Percentiles rank a stretch among this genome's conserved stretches.
Conservation (phyloP, 306 rosid genomes). For the Rubus idaeus region DNA sequence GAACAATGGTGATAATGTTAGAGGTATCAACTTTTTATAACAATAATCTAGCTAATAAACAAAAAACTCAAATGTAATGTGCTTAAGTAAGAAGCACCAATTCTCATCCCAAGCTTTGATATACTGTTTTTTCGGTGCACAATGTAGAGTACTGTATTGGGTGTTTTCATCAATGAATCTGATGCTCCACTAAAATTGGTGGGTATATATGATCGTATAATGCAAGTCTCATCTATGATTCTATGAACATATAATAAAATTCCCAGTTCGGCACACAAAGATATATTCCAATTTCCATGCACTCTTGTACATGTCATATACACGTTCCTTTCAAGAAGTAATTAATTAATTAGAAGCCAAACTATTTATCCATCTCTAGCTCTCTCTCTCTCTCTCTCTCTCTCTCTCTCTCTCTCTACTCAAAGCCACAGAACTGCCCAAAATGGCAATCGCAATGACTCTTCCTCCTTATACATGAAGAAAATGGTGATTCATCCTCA, state of each 20-base stretch:
- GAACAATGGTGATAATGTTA: neutral
- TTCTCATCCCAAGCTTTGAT: neutral
- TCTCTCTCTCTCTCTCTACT: too few relatives aligned
- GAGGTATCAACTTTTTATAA: neutral
- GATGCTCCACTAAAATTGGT: conserved; percentile 4
- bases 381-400: neutral
- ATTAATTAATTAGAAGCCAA: neutral
- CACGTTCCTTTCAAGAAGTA: neutral
- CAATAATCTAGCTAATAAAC: neutral
- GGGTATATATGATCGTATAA: neutral
- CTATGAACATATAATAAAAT: neutral
- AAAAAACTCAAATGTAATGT: neutral
- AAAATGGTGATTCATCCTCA: conserved; percentile 33
- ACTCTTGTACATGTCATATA: conserved; percentile 18
- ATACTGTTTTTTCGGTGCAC: too few relatives aligned
- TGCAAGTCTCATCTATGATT: too few relatives aligned
- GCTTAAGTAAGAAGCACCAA: neutral
- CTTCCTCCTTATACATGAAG: conserved; percentile 10
- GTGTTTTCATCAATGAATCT: neutral
- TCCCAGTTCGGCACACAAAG: neutral
- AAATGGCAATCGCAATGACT: conserved; percentile 7
- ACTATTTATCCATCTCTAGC: neutral
- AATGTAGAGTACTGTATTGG: neutral
- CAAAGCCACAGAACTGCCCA: neutral
- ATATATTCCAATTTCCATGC: conserved; percentile 24